Conservation (phyloP, 208 protist genomes). For the Crithidia thermophila region DNA sequence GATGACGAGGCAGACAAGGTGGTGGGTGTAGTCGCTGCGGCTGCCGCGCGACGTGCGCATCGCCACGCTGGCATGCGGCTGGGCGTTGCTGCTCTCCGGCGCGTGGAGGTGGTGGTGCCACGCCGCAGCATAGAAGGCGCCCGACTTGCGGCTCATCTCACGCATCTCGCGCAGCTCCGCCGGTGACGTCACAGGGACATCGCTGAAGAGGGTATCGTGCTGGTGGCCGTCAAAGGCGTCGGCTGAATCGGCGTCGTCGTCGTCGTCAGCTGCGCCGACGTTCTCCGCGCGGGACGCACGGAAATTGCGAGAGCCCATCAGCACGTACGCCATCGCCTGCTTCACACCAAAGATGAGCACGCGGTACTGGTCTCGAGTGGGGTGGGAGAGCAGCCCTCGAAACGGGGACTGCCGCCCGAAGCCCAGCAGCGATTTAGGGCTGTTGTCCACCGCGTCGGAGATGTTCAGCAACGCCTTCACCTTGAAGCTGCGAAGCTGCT, state of each 20-base stretch:
- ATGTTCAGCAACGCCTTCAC: slow-evolving; percentile 43
- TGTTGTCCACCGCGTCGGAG: slow-evolving; percentile 52
- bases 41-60: too few relatives aligned
- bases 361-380: slow-evolving; percentile 62
- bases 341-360: slow-evolving; percentile 65
- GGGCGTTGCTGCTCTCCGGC: too few relatives aligned
- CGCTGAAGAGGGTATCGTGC: too few relatives aligned
- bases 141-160: too few relatives aligned
- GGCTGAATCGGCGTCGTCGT: not conserved
- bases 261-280: not conserved
- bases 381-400: slow-evolving; percentile 44
- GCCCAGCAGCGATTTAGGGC: slow-evolving; percentile 53
- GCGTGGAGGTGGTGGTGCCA: too few relatives aligned
- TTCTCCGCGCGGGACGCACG: slow-evolving; percentile 3
- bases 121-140: too few relatives aligned
- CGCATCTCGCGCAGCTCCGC: too few relatives aligned
- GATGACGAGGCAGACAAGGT: slow-evolving; percentile 38
- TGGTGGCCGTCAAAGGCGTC: too few relatives aligned
- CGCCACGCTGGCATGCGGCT: too few relatives aligned
- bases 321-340: slow-evolving; percentile 68
- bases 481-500: slow-evolving; percentile 29
- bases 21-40: slow-evolving; percentile 20
- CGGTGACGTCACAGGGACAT: too few relatives aligned
- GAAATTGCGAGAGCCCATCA: slow-evolving; percentile 42
- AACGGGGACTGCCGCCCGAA: slow-evolving; percentile 49